These are phyloP conservation scores for Boeremia lycopersici DNA, from an alignment of 2,329 filamentous ascomycete genomes.

Conservation along the genomic window DNA sequence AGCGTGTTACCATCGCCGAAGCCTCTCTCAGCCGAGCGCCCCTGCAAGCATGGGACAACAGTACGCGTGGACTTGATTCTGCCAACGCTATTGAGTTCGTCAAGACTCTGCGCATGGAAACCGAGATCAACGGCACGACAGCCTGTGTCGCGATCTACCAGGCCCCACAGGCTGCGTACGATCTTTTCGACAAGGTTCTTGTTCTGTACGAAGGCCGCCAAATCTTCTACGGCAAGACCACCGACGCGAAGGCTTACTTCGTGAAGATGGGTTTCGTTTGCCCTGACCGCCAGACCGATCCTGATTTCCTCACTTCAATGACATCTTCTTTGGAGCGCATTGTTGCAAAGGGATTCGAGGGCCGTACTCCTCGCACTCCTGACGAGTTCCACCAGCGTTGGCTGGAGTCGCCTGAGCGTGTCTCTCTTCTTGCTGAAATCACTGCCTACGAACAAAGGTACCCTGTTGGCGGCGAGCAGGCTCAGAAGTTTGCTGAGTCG, in stretches of 20 bases:
- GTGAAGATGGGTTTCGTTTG: slow-evolving; percentile 73
- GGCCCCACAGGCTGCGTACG: slow-evolving; percentile 70
- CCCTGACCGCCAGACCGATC: slow-evolving; percentile 72
- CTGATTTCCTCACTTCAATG: slow-evolving; percentile 79
- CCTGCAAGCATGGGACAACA: slow-evolving; percentile 79
- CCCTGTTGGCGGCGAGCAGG: slow-evolving; percentile 53
- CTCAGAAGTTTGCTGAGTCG: slow-evolving; percentile 54
- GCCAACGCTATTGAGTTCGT: slow-evolving; percentile 79
- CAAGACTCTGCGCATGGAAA: slow-evolving; percentile 70
- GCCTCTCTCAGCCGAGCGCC: slow-evolving; percentile 69
- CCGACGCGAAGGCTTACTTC: slow-evolving; percentile 71
- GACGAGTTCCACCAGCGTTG: slow-evolving; percentile 59
- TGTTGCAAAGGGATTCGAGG: slow-evolving; percentile 52
- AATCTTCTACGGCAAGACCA: slow-evolving; percentile 71
- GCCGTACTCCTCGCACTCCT: slow-evolving; percentile 55
- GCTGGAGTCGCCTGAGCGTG: slow-evolving; percentile 60
- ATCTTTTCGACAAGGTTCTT: slow-evolving; percentile 72
- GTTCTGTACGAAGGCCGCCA: slow-evolving; percentile 72
- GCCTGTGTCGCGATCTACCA: slow-evolving; percentile 77
- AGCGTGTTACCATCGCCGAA: slow-evolving; percentile 83
- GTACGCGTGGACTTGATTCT: slow-evolving; percentile 74
- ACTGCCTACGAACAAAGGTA: slow-evolving; percentile 55
- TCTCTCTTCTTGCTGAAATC: slow-evolving; percentile 52
- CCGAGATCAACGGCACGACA: slow-evolving; percentile 69
- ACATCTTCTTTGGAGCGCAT: slow-evolving; percentile 59